Conservation (phyloP, 768 basidiomycete species). For the Phallus indusiatus region DNA sequence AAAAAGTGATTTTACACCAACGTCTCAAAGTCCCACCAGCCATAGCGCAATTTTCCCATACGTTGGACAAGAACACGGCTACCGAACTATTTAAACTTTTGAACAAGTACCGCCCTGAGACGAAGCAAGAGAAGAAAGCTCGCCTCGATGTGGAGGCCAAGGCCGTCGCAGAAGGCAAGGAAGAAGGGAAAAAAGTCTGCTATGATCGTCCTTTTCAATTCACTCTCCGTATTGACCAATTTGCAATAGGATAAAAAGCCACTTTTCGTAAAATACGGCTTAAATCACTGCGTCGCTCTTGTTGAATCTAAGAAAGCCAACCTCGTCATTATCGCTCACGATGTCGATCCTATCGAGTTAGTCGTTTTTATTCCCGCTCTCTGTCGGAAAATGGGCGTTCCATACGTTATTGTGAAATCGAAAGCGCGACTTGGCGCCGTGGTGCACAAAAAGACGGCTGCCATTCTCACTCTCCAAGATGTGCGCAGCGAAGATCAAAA, state of each 20-base stretch:
- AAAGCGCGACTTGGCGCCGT: conserved; percentile 97
- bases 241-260: conserved; percentile 81
- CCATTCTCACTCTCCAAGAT: conserved; percentile 85
- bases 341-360: conserved; percentile 98
- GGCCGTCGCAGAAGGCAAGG: conserved; percentile 66
- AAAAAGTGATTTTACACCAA: conserved; percentile 97
- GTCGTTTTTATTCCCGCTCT: conserved; percentile 97
- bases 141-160: conserved; percentile 74
- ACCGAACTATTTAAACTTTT: conserved; percentile 96
- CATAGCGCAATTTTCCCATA: conserved; percentile 95
- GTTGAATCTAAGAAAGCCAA: conserved; percentile 96
- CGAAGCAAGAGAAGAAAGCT: conserved; percentile 94
- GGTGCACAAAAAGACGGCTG: conserved; percentile 97
- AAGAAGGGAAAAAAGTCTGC: conserved; percentile 37
- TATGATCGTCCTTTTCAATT: background rate
- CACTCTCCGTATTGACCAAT: background rate
- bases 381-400: conserved; percentile 99
- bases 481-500: conserved; percentile 91
- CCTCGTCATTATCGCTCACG: conserved; percentile 92
- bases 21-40: conserved; percentile 97
- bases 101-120: conserved; percentile 95
- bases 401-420: conserved; percentile 97
- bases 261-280: conserved; percentile 88
- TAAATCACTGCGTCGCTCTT: conserved; percentile 94
- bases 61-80: conserved; percentile 98